Evolutionary conservation across 2,329 filamentous ascomycete genomes (phyloP), one percentile per base, ranked within the genome.

Genomic region (Fusarium verticillioides): DNA sequence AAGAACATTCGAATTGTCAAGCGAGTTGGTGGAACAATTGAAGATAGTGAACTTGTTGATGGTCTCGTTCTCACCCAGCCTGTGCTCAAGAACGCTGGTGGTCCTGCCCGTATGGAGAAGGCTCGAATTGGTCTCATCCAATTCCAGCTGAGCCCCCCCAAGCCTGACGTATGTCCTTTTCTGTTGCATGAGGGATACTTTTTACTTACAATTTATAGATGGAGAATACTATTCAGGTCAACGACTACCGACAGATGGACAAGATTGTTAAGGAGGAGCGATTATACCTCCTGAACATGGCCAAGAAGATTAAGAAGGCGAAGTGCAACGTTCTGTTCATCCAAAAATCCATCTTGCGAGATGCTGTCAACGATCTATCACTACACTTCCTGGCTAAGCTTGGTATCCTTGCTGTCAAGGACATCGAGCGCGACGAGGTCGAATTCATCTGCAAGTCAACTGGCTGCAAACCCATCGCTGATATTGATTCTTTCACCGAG

Each of bases 301-400:
- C 97, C 81, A 98, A 99, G 90, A 99, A 98, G 89, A 99, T 99
- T 84, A 98, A 98, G 87, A 99, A 98, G 89, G 95, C 96, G 77
- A 99, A 98, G 88, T 99, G 96, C 87, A 99, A 99, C 79, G 96
- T 99, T 47, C 91, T 98, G 49, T 88, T 99, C 76, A 98, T 99
- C 78, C 96, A 99, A 82, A 99, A 99, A 86, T 98, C 96, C 19
- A 99, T 99, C 78, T 91, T 99, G 66, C 92, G 96, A 78, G 96
- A 99, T 80, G 96, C 96, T 40, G 95, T 99, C 82, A 99, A 99
- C 86, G 96, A 99, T 79, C 89, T 99, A 66, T 97, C 94, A 71
- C 89, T 99, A 74, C 96, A 99, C 86, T 99, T 99, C 89, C 89
- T 99, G 74, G 94, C 96, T 79, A 97, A 98, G 84, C 92, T 98